Evolutionary conservation across 148 eudicot species (phyloP), one percentile per base, ranked within the genome.

Genomic region (Camellia japonica): DNA sequence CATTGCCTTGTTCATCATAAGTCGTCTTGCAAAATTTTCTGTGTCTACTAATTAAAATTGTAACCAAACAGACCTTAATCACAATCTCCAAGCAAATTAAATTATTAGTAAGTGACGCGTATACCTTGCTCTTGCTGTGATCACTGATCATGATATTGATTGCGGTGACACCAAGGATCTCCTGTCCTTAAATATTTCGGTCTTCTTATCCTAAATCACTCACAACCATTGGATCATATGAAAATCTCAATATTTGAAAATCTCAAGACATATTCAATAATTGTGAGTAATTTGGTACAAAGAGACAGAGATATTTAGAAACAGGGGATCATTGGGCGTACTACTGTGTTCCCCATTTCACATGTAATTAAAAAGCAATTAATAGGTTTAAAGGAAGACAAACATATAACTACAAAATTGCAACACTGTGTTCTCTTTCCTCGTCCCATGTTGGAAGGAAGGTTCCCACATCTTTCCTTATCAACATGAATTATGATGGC

Each of bases 381-480:
- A 9, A 18, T 43, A 11, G 64, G 66, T 58, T 78, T 30, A 5
- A 7, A n/a, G 10, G 12, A 62, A 66, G 67, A 69, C 75, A 78
- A 78, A 13, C 23, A 78, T 43, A 68, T 30, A 68, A 23, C 74
- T 43, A 68, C 74, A 78, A 78, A 68, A 16, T 41, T 68, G 65
- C 38, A 55, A 4, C 43, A 3, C 13, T 65, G 38, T 68, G 9
- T 55, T 13, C 67, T 52, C 15, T 20, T n/a, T 62, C 30, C 30
- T 72, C 41, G 19, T 61, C 78, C 38, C 56, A 41, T 42, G 23
- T 73, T 38, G 72, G 72, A 68, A 67, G 72, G 72, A 68, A 68
- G 72, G 72, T 68, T 68, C 74, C 74, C 20, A 19, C 54, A 68
- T 19, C 54, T 71, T 46, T n/a, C 54, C 38, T 71, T 46, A 10